Evolutionary conservation across 1,139 yeast species (phyloP).

Genomic region (Pichia sp.): DNA sequence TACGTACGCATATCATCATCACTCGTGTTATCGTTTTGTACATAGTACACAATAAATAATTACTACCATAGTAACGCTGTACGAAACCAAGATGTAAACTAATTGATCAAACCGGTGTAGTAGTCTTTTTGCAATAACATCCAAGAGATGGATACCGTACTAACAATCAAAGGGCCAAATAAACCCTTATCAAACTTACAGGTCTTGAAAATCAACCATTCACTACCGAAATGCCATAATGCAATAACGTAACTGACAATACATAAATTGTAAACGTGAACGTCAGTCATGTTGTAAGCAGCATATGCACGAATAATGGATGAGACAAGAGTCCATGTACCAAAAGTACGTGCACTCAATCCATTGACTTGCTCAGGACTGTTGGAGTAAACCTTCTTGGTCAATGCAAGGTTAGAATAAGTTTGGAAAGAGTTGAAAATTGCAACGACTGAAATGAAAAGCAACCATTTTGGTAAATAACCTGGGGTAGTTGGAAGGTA

Average conservation of each 20-base stretch:
- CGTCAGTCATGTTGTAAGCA: slow-evolving; percentile 64
- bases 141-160: slow-evolving; percentile 39
- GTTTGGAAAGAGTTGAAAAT: slow-evolving; percentile 86
- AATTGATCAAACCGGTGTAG: slow-evolving; percentile 20
- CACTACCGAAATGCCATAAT: slow-evolving; percentile 72
- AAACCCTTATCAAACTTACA: slow-evolving; percentile 84
- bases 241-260: slow-evolving; percentile 83
- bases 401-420: slow-evolving; percentile 61
- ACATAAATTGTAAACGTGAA: slow-evolving; percentile 69
- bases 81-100: not conserved
- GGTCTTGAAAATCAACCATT: slow-evolving; percentile 73
- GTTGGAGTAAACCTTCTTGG: slow-evolving; percentile 70
- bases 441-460: slow-evolving; percentile 79
- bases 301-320: slow-evolving; percentile 82
- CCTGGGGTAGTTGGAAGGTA: slow-evolving; percentile 40
- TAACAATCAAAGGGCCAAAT: slow-evolving; percentile 74
- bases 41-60: not conserved
- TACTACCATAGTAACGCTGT: not conserved
- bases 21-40: no score
- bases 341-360: slow-evolving; percentile 89
- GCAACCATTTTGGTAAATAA: slow-evolving; percentile 60
- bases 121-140: slow-evolving; percentile 36
- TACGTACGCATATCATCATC: no score
- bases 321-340: slow-evolving; percentile 93
- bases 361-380: slow-evolving; percentile 63